Conservation (phyloP, 306 rosid genomes). For the Bauhinia variegata region DNA sequence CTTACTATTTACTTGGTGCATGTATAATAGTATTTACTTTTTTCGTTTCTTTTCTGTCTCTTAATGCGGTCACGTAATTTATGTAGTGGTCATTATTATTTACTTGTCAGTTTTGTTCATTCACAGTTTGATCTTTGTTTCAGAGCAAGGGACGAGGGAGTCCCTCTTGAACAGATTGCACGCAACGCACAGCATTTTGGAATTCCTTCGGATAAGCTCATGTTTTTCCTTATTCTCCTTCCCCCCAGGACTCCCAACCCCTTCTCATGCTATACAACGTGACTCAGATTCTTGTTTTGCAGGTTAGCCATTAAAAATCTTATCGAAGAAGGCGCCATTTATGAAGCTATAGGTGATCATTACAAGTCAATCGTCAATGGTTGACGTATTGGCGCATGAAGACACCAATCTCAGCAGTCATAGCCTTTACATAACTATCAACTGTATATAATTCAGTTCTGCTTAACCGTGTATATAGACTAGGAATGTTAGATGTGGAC, state of each 20-base stretch:
- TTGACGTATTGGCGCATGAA: constrained; percentile 42
- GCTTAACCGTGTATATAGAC: background rate
- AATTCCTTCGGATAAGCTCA: constrained; percentile 61
- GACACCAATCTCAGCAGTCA: too few species aligned
- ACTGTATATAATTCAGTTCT: background rate
- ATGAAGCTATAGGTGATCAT: constrained; percentile 61
- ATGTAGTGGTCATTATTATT: background rate
- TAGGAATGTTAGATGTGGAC: constrained; percentile 18
- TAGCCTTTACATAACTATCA: background rate
- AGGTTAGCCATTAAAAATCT: constrained; percentile 62
- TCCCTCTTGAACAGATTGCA: constrained; percentile 54
- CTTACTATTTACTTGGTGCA: constrained; percentile 4
- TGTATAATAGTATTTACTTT: constrained; percentile 13
- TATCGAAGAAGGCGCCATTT: constrained; percentile 53
- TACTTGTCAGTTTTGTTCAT: constrained; percentile 21
- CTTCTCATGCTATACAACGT: background rate
- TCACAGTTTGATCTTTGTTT: constrained; percentile 33
- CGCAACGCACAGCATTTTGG: constrained; percentile 56
- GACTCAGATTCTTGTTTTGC: constrained; percentile 46
- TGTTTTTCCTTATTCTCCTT: constrained; percentile 45
- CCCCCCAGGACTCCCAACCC: constrained; percentile 7
- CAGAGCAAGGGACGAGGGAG: constrained; percentile 65
- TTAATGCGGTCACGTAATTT: background rate
- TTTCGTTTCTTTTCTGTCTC: too few species aligned
- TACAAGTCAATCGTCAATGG: constrained; percentile 68